A percentile compares a stretch with the other conserved stretches of the same genome.
Conservation (phyloP, 2,329 filamentous ascomycete genomes). For the Colletotrichum sp. region DNA sequence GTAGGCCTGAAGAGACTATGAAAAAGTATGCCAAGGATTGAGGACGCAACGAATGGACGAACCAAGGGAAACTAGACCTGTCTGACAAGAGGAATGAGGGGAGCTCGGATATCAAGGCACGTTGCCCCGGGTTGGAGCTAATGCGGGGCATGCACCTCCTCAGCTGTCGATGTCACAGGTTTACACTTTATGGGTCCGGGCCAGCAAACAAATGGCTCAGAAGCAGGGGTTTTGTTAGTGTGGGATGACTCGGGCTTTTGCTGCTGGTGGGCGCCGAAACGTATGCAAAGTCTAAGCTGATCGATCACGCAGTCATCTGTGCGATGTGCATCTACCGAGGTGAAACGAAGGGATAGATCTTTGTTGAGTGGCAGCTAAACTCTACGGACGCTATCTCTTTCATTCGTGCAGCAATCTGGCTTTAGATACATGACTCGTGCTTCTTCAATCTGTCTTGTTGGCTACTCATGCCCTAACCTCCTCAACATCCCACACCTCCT, state of each 20-base stretch:
- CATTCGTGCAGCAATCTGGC: background rate
- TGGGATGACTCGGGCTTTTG: background rate
- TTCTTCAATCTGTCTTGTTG: background rate
- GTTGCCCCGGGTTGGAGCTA: background rate
- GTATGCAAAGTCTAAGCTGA: background rate
- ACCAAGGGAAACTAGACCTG: background rate
- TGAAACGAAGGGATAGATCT: background rate
- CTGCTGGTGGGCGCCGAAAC: background rate
- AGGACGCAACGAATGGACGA: background rate
- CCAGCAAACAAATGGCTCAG: background rate
- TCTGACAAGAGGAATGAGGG: background rate
- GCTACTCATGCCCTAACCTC: background rate
- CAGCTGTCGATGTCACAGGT: background rate
- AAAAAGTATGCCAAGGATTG: background rate
- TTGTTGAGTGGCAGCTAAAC: background rate
- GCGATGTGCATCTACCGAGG: background rate
- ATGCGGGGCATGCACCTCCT: background rate
- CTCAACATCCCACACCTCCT: constrained; percentile 3
- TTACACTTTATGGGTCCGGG: background rate
- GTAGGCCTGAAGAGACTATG: background rate
- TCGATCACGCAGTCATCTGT: background rate
- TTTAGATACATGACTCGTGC: background rate
- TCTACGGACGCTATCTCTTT: background rate
- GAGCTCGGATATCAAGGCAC: background rate
- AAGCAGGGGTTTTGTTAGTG: background rate